These are phyloP conservation scores for Collybiopsis luxurians DNA, from an alignment of 768 basidiomycete species.

Conservation along the genomic window DNA sequence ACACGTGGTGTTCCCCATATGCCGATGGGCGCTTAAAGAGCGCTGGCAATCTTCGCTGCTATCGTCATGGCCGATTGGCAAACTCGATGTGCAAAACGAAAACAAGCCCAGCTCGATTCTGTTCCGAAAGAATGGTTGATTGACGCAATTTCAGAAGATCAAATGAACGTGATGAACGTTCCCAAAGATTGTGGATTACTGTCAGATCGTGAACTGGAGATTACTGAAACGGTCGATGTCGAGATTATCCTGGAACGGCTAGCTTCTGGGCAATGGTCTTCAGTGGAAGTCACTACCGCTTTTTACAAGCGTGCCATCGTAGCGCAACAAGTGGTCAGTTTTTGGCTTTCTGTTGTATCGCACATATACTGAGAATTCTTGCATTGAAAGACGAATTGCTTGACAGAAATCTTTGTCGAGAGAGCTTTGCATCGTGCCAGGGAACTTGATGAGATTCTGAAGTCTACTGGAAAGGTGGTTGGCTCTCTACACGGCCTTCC, in stretches of 20 bases:
- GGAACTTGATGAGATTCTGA: conserved; percentile 46
- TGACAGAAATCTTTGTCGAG: conserved; percentile 58
- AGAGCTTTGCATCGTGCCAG: conserved; percentile 45
- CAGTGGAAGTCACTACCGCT: conserved; percentile 56
- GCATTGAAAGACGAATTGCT: conserved; percentile 42
- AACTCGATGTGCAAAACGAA: conserved; percentile 26
- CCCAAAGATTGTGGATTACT: conserved; percentile 53
- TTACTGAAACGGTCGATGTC: conserved; percentile 51
- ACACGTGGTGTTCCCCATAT: no score
- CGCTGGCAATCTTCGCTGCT: no score
- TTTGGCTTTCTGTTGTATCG: not conserved
- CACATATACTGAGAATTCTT: not conserved
- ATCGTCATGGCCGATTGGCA: conserved; percentile 8
- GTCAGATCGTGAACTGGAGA: conserved; percentile 50
- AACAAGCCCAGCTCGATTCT: conserved; percentile 42
- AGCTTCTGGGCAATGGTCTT: conserved; percentile 44
- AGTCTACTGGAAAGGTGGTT: conserved; percentile 42
- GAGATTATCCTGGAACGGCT: conserved; percentile 43
- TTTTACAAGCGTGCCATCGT: conserved; percentile 67
- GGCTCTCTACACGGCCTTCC: conserved; percentile 54
- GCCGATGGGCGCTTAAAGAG: no score
- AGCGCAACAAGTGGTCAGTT: conserved; percentile 61
- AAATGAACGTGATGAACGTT: conserved; percentile 46
- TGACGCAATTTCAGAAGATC: conserved; percentile 30
- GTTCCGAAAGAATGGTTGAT: conserved; percentile 60